Evolutionary conservation across 805 yeast genomes (phyloP).

Genomic region (Wickerhamiella dianesei): DNA sequence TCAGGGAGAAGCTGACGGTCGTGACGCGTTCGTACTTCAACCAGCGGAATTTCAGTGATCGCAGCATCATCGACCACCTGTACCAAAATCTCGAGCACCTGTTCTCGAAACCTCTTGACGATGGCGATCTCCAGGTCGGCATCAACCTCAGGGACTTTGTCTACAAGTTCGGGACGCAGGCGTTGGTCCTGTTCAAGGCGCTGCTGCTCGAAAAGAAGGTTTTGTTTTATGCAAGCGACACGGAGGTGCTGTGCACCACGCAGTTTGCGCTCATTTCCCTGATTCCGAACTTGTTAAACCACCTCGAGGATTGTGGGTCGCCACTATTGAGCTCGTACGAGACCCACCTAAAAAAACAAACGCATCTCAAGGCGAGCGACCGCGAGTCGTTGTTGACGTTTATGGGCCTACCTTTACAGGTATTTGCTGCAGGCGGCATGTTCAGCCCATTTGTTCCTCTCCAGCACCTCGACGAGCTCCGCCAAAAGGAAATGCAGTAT

Average conservation of each 20-base stretch:
- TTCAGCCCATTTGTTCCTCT: constrained; percentile 91
- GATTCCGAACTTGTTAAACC: constrained; percentile 64
- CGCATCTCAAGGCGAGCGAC: constrained; percentile 62
- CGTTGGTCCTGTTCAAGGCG: constrained; percentile 60
- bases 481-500: constrained; percentile 40
- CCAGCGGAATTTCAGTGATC: constrained; percentile 66
- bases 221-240: constrained; percentile 62
- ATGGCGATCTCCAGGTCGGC: constrained; percentile 57
- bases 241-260: constrained; percentile 65
- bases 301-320: constrained; percentile 65
- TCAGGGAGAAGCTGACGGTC: constrained; percentile 79
- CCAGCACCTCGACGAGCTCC: constrained; percentile 73
- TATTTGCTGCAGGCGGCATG: constrained; percentile 75
- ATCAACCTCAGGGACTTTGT: constrained; percentile 56
- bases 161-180: constrained; percentile 41
- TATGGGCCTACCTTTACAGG: constrained; percentile 75
- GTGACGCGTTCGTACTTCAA: constrained; percentile 76
- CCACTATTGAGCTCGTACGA: constrained; percentile 50
- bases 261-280: constrained; percentile 76
- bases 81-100: constrained; percentile 42
- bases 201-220: constrained; percentile 61
- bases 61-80: constrained; percentile 49
- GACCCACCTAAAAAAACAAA: constrained; percentile 40
- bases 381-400: constrained; percentile 62
- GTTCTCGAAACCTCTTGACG: constrained; percentile 28